These are phyloP conservation scores for Colletotrichum trifolii DNA, from an alignment of 2,329 filamentous ascomycete species.

Conservation along the genomic window DNA sequence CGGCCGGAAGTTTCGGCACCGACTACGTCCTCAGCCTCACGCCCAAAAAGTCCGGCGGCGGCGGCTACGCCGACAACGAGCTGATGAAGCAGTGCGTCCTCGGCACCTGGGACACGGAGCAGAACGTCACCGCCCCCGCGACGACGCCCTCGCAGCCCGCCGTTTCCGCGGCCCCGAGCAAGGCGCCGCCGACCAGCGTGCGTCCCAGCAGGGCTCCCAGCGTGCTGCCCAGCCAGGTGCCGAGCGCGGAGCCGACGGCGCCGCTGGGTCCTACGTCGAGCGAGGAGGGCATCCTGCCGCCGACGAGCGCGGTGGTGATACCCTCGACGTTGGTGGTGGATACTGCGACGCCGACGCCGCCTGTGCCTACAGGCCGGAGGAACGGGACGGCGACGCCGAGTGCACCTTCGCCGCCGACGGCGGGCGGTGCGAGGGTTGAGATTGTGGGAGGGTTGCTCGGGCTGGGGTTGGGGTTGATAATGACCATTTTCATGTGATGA, in stretches of 20 bases:
- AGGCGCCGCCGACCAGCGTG: background rate
- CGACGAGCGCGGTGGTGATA: conserved; percentile 18
- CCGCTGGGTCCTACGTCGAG: background rate
- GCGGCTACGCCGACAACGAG: conserved; percentile 50
- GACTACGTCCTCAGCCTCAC: conserved; percentile 57
- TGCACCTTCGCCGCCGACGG: conserved; percentile 9
- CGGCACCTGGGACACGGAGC: conserved; percentile 35
- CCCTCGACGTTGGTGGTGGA: conserved; percentile 24
- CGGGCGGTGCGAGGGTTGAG: conserved; percentile 15
- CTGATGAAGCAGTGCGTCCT: conserved; percentile 56
- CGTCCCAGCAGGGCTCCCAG: background rate
- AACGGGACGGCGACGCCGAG: conserved; percentile 20
- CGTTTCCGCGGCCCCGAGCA: background rate
- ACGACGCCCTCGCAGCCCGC: conserved; percentile 1
- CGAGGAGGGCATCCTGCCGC: conserved; percentile 24
- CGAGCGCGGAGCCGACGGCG: background rate
- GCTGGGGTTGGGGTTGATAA: background rate
- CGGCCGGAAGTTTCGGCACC: conserved; percentile 55
- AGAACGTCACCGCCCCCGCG: conserved; percentile 19
- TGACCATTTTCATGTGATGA: background rate
- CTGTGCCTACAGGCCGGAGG: conserved; percentile 4
- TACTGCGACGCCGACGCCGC: conserved; percentile 23
- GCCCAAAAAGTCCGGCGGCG: conserved; percentile 45
- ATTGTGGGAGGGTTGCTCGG: background rate
- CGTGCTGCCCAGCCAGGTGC: background rate